Conservation (phyloP, 148 eudicot genomes). For the Nepenthes mirabilis region DNA sequence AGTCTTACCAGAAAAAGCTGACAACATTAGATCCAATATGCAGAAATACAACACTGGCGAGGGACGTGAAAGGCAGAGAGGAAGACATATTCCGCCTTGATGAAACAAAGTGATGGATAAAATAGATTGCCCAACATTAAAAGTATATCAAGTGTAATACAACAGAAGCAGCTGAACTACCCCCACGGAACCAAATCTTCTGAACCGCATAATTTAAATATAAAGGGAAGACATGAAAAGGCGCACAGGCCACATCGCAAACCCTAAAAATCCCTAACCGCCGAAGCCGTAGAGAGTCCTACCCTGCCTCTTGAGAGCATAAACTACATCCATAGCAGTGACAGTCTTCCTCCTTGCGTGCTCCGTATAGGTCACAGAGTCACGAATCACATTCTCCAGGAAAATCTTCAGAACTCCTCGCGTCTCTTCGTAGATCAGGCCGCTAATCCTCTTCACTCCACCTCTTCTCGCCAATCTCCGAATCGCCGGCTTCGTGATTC, state of each 20-base stretch:
- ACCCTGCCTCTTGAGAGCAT: slow-evolving; percentile 11
- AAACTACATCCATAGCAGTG: slow-evolving; percentile 10
- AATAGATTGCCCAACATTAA: too few relatives aligned
- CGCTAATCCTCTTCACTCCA: slow-evolving; percentile 9
- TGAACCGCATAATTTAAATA: too few relatives aligned
- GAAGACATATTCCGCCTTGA: too few relatives aligned
- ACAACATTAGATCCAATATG: too few relatives aligned
- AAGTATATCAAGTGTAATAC: too few relatives aligned
- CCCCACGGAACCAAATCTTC: too few relatives aligned
- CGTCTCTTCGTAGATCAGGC: slow-evolving; percentile 10
- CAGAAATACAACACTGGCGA: too few relatives aligned
- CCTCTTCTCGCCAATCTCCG: slow-evolving; percentile 8
- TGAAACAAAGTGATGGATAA: too few relatives aligned
- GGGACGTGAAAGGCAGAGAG: too few relatives aligned
- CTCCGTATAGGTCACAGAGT: slow-evolving; percentile 12
- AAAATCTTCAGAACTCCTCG: slow-evolving; percentile 13
- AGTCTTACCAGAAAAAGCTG: too few relatives aligned
- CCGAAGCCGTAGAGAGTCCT: slow-evolving; percentile 11
- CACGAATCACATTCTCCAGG: slow-evolving; percentile 8
- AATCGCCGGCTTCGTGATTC: slow-evolving; percentile 10
- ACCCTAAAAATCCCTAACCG: slow-evolving; percentile 4
- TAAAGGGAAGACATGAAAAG: too few relatives aligned
- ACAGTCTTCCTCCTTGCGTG: slow-evolving; percentile 14
- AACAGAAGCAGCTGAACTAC: too few relatives aligned
- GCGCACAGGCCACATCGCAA: background rate